Base-by-base conservation (phyloP, 2,329 filamentous ascomycete species). In the Magnaporthiopsis poae region DNA sequence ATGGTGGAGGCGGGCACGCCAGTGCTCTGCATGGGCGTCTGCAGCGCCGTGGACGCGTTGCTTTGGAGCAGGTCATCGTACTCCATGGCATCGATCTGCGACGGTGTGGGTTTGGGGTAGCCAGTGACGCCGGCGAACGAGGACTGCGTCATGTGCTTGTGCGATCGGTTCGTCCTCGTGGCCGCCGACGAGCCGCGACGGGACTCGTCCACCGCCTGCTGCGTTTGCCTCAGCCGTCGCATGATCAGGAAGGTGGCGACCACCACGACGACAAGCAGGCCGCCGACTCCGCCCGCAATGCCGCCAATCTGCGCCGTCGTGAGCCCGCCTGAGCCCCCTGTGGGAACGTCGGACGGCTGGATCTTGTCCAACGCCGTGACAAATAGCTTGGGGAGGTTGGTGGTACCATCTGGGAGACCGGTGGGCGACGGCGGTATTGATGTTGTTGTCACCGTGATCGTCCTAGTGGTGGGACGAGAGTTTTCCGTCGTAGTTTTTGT, bases 281-380 rank as follows among this genome's bases (percentile, higher is more conserved):
- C 78, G 2, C 83, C 74, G 15, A 80, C 80, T 1, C 82, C 84
- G 2, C 79, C 81, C 46, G 86, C 77, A 29, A 86, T 84, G 2
- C 84, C 85, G 2, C 80, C 84, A 2, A 87, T 74, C 33, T 80
- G 76, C 0, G 73, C 77, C 0, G 70, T 71, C 31, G 78, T 77
- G 29, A 83, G 74, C 61, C 75, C 71, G 11, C 68, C 69, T 27
- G 71, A 69, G 18, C 36, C 64, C 36, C 29, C 60, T 25, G 59
- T 31, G 63, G 67, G 33, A 65, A 68, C 25, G 5, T 35, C 65
- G 66, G 36, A 65, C 68, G 0, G 74, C 72, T 18, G 75, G 68
- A 74, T 69, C 66, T 85, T 84, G 5, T 78, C 71, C 3, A 83
- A 73, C 1, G 76, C 75, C 2, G 77, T 79, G 0, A 81, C 80